Evolutionary conservation across 768 basidiomycete species (phyloP), one percentile per base, ranked within the genome.

Genomic region (Ramaria rubella): DNA sequence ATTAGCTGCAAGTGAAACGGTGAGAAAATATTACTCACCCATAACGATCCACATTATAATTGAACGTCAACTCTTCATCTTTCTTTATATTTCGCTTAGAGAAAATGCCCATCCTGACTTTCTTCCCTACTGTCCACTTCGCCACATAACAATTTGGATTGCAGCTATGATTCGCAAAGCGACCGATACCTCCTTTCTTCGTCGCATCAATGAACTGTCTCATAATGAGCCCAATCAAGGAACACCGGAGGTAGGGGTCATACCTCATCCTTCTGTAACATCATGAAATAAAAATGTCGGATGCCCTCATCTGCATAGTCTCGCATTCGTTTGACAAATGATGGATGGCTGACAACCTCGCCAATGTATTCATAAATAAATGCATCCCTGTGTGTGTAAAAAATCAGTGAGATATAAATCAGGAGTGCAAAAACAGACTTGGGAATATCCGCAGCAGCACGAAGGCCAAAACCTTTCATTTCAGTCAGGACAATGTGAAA

Each of bases 1-100:
- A 15, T 61, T 30, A 40, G 26, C 12, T 40, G 26, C 17, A 31
- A 5, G 40, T 23, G 9, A 31, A 38, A 55, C n/a, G 17, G 23
- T 11, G 1, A 1, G 15, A n/a, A 49, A 19, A 30, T 19, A 17
- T 9, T 7, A 75, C 86, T 49, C 59, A 94, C 95, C 95, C 96
- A 65, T 99, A 99, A 57, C 96, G 91, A 70, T 98, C 96, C 38
- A 98, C 96, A 68, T 99, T 99, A 69, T 99, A 99, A 71, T 99
- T 98, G 76, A 98, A 98, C 0, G 96, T 98, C 63, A 97, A 70
- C 70, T 97, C 94, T 65, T 96, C 94, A 60, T 90, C 70, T 66
- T 81, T 81, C 67, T 78, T 69, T 61, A 97, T 86, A 52, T 76
- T 61, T 42, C 91, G 79, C 64, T 86, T 92, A n/a, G 95, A 85